Base-by-base conservation (phyloP, 768 basidiomycete genomes). In the Chalciporus sphaerocephalus region DNA sequence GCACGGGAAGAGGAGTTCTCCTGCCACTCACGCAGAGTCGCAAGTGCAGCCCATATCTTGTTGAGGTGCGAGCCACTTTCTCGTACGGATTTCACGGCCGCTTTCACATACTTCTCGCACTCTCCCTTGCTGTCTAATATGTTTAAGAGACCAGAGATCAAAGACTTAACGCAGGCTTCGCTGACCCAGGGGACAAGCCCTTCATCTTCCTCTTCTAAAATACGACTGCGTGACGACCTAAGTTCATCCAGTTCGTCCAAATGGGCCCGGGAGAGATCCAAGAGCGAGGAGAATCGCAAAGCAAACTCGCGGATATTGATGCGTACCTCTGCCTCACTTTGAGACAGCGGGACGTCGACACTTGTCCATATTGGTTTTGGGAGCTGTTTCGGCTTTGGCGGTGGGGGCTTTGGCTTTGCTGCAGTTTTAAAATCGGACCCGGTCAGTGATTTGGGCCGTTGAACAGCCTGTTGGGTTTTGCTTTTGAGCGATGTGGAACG, bases 291-390 rank as follows among this genome's bases (percentile, higher is more conserved):
- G 51, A 90, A 90, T 25, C 88, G 75, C 38, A 85, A 58, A 10
- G 78, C 58, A 59, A 89, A 92, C 63, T 91, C 88, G 46, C 88
- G 80, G 34, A 90, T 82, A 53, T 79, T 69, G 38, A 90, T 75
- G 9, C 87, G 80, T 21, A 74, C 71, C 50, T 85, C 74, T 1
- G 74, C 79, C 32, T 78, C 75, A 1, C 68, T 56, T 30, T 69
- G 65, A 5, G 70, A 64, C 12, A 85, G 65, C 23, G 52, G 54
- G 11, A 72, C 68, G 1, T 68, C 69, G 6, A 86, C 58, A 6
- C 59, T 55, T 5, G 67, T 75, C 87, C 87, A 90, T 38, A 47
- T 65, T 64, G 32, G 82, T 67, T 46, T 65, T 48, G 6, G 80
- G 75, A 22, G 79, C 1, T 66, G 47, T 49, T 69, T 70, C 24